Conservation (phyloP, 1,284 basidiomycete genomes). For the Sutorius eximius region DNA sequence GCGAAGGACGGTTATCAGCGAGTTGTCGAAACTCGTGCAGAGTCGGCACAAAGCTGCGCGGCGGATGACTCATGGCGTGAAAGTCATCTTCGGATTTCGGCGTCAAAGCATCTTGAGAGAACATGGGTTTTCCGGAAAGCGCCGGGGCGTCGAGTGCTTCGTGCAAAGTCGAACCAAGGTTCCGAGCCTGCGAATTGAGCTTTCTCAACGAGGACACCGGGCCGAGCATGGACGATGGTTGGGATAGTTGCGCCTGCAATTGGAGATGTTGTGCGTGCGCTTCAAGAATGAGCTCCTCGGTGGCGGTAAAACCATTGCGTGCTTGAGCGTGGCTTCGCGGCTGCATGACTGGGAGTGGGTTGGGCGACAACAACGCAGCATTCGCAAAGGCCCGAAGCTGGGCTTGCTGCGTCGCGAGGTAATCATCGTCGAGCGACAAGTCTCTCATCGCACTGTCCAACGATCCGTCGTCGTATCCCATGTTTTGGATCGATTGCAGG, state of each 20-base stretch:
- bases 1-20: not conserved
- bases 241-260: slow-evolving; percentile 13
- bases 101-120: slow-evolving; percentile 27
- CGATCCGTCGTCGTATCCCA: slow-evolving; percentile 18
- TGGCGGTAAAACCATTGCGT: slow-evolving; percentile 61
- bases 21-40: slow-evolving; percentile 3
- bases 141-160: slow-evolving; percentile 1
- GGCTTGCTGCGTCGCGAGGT: slow-evolving; percentile 20
- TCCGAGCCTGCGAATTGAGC: slow-evolving; percentile 3
- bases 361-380: slow-evolving; percentile 16
- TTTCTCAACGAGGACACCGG: slow-evolving; percentile 5
- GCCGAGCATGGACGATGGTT: slow-evolving; percentile 7
- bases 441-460: slow-evolving; percentile 14
- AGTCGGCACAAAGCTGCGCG: slow-evolving; percentile 5
- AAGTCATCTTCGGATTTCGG: slow-evolving; percentile 42
- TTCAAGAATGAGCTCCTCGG: slow-evolving; percentile 66
- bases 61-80: slow-evolving; percentile 27
- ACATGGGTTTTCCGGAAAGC: slow-evolving; percentile 4
- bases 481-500: slow-evolving; percentile 29
- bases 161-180: not conserved
- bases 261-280: slow-evolving; percentile 44
- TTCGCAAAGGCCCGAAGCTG: slow-evolving; percentile 28
- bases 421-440: slow-evolving; percentile 20
- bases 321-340: slow-evolving; percentile 38
- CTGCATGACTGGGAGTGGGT: slow-evolving; percentile 6